Evolutionary conservation across 108 stramenopile species (phyloP).

Genomic region (Fragilaria crotonensis): DNA sequence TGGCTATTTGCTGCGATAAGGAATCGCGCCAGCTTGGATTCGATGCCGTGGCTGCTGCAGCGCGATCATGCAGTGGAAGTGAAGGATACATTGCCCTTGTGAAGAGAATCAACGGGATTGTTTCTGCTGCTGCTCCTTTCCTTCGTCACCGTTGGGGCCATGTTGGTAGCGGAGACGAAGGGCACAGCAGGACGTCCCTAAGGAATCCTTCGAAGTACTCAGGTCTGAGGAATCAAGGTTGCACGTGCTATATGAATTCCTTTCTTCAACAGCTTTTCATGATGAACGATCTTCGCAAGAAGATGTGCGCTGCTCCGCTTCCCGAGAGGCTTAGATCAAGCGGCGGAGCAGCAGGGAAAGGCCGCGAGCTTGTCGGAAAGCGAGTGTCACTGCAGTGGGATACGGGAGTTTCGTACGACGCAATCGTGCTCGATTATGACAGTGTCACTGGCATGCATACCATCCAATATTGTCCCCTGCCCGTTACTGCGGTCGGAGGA

Average conservation of each 20-base stretch:
- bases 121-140: constrained; percentile 55
- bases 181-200: constrained; percentile 18
- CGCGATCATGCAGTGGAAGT: constrained; percentile 48
- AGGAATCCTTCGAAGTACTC: constrained; percentile 65
- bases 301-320: constrained; percentile 65
- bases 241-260: constrained; percentile 99
- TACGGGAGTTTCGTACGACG: constrained; percentile 71
- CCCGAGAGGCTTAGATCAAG: constrained; percentile 56
- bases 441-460: constrained; percentile 69
- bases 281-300: constrained; percentile 86
- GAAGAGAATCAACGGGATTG: constrained; percentile 42
- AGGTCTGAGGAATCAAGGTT: constrained; percentile 94
- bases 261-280: constrained; percentile 94
- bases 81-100: constrained; percentile 62
- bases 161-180: constrained; percentile 28
- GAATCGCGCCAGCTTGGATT: constrained; percentile 78
- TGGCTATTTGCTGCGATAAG: constrained; percentile 74
- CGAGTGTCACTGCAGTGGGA: constrained; percentile 83
- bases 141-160: constrained; percentile 78
- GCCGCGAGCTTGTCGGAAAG: constrained; percentile 70
- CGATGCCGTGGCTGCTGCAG: constrained; percentile 59
- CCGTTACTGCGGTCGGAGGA: constrained; percentile 34
- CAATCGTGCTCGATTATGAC: constrained; percentile 68
- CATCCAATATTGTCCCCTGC: constrained; percentile 62
- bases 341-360: constrained; percentile 52